phyloP scores from a whole-genome alignment of 331 rosid genomes.

The Rhamnella rubrinervis region DNA sequence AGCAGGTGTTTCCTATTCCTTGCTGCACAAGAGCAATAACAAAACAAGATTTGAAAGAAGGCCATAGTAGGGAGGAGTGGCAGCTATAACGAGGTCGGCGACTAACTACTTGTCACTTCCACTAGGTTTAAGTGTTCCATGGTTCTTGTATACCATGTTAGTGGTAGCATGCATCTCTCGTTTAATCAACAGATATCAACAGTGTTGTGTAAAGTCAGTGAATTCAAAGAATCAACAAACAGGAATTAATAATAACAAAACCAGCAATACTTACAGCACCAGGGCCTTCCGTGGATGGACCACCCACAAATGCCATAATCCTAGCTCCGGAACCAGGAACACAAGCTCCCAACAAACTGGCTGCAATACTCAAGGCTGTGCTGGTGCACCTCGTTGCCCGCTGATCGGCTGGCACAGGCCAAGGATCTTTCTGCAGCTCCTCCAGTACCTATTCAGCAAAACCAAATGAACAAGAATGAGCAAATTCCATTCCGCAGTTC shows the following conservation, averaged over 20 bases:
- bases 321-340: slow-evolving; percentile 97
- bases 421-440: slow-evolving; percentile 97
- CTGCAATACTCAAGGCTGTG: slow-evolving; percentile 77
- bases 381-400: slow-evolving; percentile 84
- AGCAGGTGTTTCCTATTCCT: background rate
- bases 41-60: background rate
- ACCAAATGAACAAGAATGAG: slow-evolving; percentile 2
- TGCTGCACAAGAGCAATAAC: background rate
- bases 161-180: background rate
- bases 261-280: slow-evolving; percentile 71
- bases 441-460: slow-evolving; percentile 60
- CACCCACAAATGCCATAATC: slow-evolving; percentile 91
- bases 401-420: slow-evolving; percentile 80
- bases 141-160: background rate
- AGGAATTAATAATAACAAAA: background rate
- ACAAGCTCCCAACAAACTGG: slow-evolving; percentile 92
- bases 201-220: background rate
- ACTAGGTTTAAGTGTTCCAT: background rate
- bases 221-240: background rate
- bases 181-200: background rate
- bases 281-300: slow-evolving; percentile 93
- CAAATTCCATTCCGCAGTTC: background rate
- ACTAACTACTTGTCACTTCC: too few relatives aligned
- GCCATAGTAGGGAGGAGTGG: too few relatives aligned
- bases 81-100: too few relatives aligned